Evolutionary conservation across 1,284 basidiomycete species (phyloP), one percentile per base, ranked within the genome.

Genomic region (Megacollybia platyphylla): DNA sequence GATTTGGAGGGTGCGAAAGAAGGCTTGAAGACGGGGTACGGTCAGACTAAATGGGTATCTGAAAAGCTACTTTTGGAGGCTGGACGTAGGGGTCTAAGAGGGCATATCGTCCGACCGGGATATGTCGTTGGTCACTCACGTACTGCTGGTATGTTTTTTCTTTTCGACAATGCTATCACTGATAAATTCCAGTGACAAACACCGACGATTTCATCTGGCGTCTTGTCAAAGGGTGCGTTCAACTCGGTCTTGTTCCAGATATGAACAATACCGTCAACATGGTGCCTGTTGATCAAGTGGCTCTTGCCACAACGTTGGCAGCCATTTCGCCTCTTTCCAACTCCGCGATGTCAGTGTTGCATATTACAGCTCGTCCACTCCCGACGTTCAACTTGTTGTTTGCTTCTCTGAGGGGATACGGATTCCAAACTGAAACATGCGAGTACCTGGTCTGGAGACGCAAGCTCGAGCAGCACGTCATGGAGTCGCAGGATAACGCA

Each of bases 161-260:
- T 20, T 44, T 43, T 43, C 24, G 32, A n/a, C 43, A 39, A 3
- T 17, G 39, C 6, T 28, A 10, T 34, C 31, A 6, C 7, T 5
- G 40, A 18, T 42, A 34, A 41, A 35, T 44, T 44, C 31, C 52
- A 81, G 93, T 97, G 2, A 97, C 93, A 24, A 99, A 99, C 64
- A 98, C 96, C 30, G 96, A 99, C 55, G 96, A 99, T 62, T 99
- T 99, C 63, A 76, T 99, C 44, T 97, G 94, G 93, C 79, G 96
- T 15, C 70, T 99, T 58, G 89, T 97, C 58, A 98, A 98, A 63
- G 96, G 96, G 18, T 97, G 92, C 58, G 74, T 96, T 39, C 96
- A 99, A 61, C 80, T 98, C 5, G 94, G 94, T 2, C 75, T 92
- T 36, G 81, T 93, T 2, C 96, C 96, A 1, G 89, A 99, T 58